Evolutionary conservation across 2,329 filamentous ascomycete species (phyloP).

Genomic region (Lecanicillium sp.): DNA sequence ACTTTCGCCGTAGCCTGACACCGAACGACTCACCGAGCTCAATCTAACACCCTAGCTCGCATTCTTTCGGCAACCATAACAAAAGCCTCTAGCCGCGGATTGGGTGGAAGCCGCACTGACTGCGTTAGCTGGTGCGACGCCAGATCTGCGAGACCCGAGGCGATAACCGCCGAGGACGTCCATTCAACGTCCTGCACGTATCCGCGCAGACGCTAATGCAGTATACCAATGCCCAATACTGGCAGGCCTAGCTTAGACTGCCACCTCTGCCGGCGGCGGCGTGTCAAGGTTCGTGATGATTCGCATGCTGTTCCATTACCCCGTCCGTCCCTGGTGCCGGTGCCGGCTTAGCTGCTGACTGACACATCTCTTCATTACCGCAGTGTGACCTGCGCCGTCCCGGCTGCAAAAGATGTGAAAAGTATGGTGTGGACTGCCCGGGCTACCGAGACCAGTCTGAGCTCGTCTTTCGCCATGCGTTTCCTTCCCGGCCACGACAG

Average conservation of each 20-base stretch:
- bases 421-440: slow-evolving; percentile 30
- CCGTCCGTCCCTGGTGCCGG: slow-evolving; percentile 4
- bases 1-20: too few species aligned
- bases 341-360: slow-evolving; percentile 1
- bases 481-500: slow-evolving; percentile 14
- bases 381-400: slow-evolving; percentile 33
- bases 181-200: too few species aligned
- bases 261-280: slow-evolving; percentile 30
- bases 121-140: too few species aligned
- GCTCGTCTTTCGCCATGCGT: slow-evolving; percentile 29
- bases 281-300: slow-evolving; percentile 28
- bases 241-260: slow-evolving; percentile 33
- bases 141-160: too few species aligned
- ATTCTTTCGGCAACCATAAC: too few species aligned
- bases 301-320: too few species aligned
- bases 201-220: too few species aligned
- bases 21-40: too few species aligned
- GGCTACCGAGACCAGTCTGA: slow-evolving; percentile 31
- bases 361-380: slow-evolving; percentile 4
- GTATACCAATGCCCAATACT: slow-evolving; percentile 32
- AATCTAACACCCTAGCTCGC: too few species aligned
- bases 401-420: slow-evolving; percentile 30
- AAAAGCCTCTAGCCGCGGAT: too few species aligned
- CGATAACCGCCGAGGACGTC: too few species aligned
- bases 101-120: too few species aligned